A percentile compares a stretch with the other conserved stretches of the same genome.
Conservation (phyloP, 2,329 filamentous ascomycete genomes). For the Dactylellina drechsleri region DNA sequence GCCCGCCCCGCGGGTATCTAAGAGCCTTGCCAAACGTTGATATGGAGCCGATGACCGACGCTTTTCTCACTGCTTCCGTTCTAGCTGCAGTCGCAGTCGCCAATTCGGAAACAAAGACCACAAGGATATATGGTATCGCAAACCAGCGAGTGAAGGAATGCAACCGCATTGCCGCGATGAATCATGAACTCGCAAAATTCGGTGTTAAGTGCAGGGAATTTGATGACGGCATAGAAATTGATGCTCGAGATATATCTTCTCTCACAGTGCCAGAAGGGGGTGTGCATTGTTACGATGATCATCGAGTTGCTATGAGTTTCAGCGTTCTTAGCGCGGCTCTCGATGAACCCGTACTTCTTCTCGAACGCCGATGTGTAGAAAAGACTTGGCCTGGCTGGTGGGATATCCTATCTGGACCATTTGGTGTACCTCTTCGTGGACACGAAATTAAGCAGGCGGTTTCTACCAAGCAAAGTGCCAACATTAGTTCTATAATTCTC, state of each 20-base stretch:
- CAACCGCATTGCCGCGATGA: conserved; percentile 95
- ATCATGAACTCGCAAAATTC: conserved; percentile 91
- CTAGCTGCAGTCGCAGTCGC: conserved; percentile 87
- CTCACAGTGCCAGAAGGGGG: conserved; percentile 71
- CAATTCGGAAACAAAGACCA: conserved; percentile 71
- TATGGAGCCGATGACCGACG: conserved; percentile 99
- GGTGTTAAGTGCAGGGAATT: conserved; percentile 86
- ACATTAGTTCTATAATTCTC: conserved; percentile 77
- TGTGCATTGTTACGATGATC: conserved; percentile 94
- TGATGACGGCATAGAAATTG: conserved; percentile 88
- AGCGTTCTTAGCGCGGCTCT: conserved; percentile 82
- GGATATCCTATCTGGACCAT: conserved; percentile 83
- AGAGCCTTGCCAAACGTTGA: conserved; percentile 83
- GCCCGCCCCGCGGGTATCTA: conserved; percentile 78
- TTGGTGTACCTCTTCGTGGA: conserved; percentile 80
- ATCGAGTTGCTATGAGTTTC: conserved; percentile 98
- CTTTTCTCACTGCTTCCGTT: conserved; percentile 93
- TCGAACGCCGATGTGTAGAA: conserved; percentile 90
- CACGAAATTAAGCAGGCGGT: conserved; percentile 68
- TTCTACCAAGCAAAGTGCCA: conserved; percentile 35
- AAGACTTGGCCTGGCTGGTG: conserved; percentile 99
- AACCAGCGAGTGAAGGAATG: conserved; percentile 99
- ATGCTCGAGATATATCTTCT: conserved; percentile 66
- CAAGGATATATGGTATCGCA: conserved; percentile 90
- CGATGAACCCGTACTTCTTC: conserved; percentile 77